Conservation (phyloP, 2,329 filamentous ascomycete species). For the Xylariaceae sp. region DNA sequence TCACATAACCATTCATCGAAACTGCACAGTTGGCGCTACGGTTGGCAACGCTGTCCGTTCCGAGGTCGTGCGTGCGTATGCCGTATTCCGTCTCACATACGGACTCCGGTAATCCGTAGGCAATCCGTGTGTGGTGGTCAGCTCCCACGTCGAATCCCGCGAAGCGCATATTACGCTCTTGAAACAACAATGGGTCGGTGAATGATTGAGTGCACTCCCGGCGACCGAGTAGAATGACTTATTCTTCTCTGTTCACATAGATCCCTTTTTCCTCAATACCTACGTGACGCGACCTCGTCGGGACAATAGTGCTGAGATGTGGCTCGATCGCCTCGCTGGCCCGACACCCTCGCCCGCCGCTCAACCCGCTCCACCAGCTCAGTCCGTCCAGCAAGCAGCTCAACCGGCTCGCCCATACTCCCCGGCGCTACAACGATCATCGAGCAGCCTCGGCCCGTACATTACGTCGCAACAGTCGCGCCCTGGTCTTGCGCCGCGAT, state of each 20-base stretch:
- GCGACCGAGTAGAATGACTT: background rate
- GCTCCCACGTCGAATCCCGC: background rate
- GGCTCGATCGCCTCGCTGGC: conserved; percentile 80
- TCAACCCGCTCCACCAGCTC: conserved; percentile 50
- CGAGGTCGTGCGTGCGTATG: no score
- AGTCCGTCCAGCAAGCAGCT: conserved; percentile 39
- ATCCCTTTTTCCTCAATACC: background rate
- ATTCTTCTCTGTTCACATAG: background rate
- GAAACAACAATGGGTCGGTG: background rate
- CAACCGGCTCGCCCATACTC: conserved; percentile 64
- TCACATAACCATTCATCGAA: background rate
- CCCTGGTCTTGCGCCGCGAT: conserved; percentile 60
- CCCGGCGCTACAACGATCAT: conserved; percentile 61
- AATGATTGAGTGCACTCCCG: background rate
- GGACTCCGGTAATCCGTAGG: no score
- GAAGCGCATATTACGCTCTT: background rate
- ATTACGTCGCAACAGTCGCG: conserved; percentile 57
- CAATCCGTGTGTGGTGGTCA: background rate
- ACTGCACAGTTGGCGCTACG: no score
- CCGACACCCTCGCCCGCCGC: conserved; percentile 57
- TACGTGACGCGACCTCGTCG: conserved; percentile 13
- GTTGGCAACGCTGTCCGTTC: no score
- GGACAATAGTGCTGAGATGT: conserved; percentile 51
- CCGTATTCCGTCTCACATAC: no score
- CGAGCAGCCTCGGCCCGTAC: conserved; percentile 63